Evolutionary conservation across 495 filamentous ascomycete genomes (phyloP), one percentile per base, ranked within the genome.

Genomic region (Daldinia bambusicola): DNA sequence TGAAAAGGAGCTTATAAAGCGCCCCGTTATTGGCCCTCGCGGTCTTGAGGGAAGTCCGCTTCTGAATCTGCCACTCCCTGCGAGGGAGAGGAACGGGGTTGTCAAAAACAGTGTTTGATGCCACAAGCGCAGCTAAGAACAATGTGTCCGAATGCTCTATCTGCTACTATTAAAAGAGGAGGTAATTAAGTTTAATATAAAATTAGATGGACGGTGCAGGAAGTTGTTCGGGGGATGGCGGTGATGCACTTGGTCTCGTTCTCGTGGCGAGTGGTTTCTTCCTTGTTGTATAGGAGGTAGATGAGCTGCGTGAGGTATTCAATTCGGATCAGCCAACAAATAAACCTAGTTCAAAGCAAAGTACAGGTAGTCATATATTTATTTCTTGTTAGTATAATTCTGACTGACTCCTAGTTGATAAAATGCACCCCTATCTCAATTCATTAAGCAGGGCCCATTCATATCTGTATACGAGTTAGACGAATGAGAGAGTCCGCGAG

Each of bases 1-100:
- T 30, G 71, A 79, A 38, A 38, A 52, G 6, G 64, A 67, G 38
- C 69, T 82, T 45, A 81, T 77, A 75, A 78, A 76, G 56, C 57
- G 76, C 7, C 32, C 60, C 1, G 74, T 75, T 34, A 73, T 74
- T 36, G 81, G 80, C 2, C 8, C 66, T 50, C 74, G 75, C 9
- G 56, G 56, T 20, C 2, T 68, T 3, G 69, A 72, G 2, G 20
- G 1, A 4, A 5, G 50, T 8, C 65, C 62, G 5, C 18, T 77
- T 34, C 13, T 71, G 8, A 57, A 74, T 36, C 50, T 50, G 34
- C 67, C 71, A 7, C 36, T 59, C 14, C 66, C 71, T 41, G 66
- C 67, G 3, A 74, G 64, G 63, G 55, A 74, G 18, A 70, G 48
- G 30, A 64, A 70, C 16, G 71, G 67, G 37, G 52, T 34, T 26